Evolutionary conservation across 176 grass and related monocot genomes (phyloP), one percentile per base, ranked within the genome.

Genomic region (Microstegium vimineum): DNA sequence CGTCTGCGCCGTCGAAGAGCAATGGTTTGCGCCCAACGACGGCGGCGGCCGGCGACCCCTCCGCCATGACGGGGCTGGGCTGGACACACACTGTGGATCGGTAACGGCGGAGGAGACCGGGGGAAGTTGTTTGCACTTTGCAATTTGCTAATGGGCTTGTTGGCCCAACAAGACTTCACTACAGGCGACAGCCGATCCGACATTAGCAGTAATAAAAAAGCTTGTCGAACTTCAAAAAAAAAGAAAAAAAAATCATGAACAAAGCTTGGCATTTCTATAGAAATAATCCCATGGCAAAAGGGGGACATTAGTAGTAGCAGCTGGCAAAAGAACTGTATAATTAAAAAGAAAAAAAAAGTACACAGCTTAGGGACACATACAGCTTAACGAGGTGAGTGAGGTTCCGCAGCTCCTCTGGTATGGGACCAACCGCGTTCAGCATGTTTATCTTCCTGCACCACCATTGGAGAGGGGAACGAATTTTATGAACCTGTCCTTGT

Each of bases 391-490:
- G 94, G 27, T 90, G 88, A 4, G 91, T 91, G 76, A 94, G 87
- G 85, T 86, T 90, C 75, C 90, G 75, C 20, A 94, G 85, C 74
- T 97, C 91, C 46, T 97, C 87, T 2, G 91, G 91, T 27, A 97
- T 91, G 12, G 52, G 76, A 1, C 94, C 94, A 27, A 78, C 79
- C 51, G 86, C 94, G 22, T 87, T 77, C 60, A 94, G 80, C 4
- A 12, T 33, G 66, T 76, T 82, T 56, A 91, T 90, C 68, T 77
- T 97, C 78, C 94, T 97, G 88, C 73, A 62, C 40, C 35, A 85
- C 43, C 1, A 69, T 60, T 1, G 47, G 3, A 30, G 5, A n/a
- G 9, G n/a, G 10, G 43, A 4, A 18, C 10, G 10, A 28, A 62
- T 5, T n/a, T 5, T 51, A 52, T 67, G 43, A 80, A 49, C 3